Evolutionary conservation across 2,329 filamentous ascomycete species (phyloP).

Genomic region (Pseudodiploospora longispora): DNA sequence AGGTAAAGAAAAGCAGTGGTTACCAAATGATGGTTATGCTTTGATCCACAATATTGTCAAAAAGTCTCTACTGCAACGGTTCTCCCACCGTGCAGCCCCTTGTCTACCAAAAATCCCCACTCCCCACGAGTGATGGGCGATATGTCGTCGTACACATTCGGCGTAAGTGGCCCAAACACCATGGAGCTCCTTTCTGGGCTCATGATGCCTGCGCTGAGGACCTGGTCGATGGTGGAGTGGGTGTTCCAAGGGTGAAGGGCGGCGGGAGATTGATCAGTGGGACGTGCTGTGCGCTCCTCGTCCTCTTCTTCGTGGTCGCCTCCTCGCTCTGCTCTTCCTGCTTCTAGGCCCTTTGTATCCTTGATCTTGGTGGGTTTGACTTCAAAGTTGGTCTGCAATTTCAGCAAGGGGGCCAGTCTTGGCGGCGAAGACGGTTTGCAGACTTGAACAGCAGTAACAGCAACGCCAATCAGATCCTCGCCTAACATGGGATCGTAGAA

Average conservation of each 20-base stretch:
- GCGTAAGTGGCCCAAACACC: constrained; percentile 43
- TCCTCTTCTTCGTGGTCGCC: constrained; percentile 24
- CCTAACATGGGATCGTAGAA: constrained; percentile 8
- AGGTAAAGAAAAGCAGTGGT: too few relatives aligned
- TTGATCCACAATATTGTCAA: neutral
- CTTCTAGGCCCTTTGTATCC: constrained; percentile 3
- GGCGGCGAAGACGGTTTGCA: constrained; percentile 19
- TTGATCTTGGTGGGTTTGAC: constrained; percentile 3
- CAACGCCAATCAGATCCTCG: constrained; percentile 14
- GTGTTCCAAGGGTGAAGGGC: constrained; percentile 21
- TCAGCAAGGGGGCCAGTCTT: constrained; percentile 21
- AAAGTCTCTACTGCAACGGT: constrained; percentile 45
- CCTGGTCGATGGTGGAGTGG: constrained; percentile 33
- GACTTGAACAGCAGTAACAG: constrained; percentile 16
- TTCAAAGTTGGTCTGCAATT: constrained; percentile 37
- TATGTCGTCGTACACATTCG: constrained; percentile 53
- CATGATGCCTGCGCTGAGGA: constrained; percentile 24
- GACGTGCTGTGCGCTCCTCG: constrained; percentile 29
- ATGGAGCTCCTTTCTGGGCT: constrained; percentile 14
- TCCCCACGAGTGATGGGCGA: constrained; percentile 54
- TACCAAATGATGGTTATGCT: too few relatives aligned
- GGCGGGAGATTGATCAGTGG: constrained; percentile 21
- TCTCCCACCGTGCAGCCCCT: constrained; percentile 33
- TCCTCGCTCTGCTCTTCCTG: neutral
- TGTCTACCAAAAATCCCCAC: constrained; percentile 51